A percentile compares a stretch with the other conserved stretches of the same genome.
phyloP scores from a whole-genome alignment of 2,329 filamentous ascomycete genomes.

The Colletotrichum sp. region DNA sequence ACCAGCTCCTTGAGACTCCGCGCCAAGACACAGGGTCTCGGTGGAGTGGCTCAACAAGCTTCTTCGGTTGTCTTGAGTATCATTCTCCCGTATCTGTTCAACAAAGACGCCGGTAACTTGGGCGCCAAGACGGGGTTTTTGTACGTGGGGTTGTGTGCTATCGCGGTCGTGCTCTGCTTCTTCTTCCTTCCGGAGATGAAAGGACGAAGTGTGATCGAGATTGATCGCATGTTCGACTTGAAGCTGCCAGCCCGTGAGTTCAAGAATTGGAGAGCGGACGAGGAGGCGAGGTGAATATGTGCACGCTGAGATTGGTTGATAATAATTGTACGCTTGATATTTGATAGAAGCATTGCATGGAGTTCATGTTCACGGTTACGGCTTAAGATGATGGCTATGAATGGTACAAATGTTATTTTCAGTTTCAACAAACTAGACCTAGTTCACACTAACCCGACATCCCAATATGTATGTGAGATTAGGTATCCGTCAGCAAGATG shows the following conservation, averaged over 20 bases:
- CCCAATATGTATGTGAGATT: not conserved
- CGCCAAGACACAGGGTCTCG: conserved; percentile 46
- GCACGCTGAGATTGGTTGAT: not conserved
- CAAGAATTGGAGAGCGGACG: conserved; percentile 38
- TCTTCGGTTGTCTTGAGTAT: conserved; percentile 43
- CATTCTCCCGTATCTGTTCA: conserved; percentile 56
- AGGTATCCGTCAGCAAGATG: not conserved
- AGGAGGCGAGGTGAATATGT: not conserved
- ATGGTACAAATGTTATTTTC: not conserved
- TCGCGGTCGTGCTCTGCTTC: conserved; percentile 43
- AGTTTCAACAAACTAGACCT: not conserved
- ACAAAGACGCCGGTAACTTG: conserved; percentile 37
- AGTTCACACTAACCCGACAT: not conserved
- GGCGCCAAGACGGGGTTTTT: conserved; percentile 45
- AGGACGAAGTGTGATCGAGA: conserved; percentile 43
- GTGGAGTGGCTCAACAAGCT: conserved; percentile 43
- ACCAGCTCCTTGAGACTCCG: conserved; percentile 46
- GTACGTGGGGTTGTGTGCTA: conserved; percentile 36
- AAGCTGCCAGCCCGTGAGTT: conserved; percentile 57
- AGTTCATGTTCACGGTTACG: not conserved
- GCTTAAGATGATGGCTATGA: not conserved
- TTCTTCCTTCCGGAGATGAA: conserved; percentile 58
- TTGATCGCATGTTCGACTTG: conserved; percentile 64
- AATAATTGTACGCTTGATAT: not conserved
- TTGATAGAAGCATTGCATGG: not conserved